Conservation (phyloP, 2,329 filamentous ascomycete genomes). For the Xylaria sp. region DNA sequence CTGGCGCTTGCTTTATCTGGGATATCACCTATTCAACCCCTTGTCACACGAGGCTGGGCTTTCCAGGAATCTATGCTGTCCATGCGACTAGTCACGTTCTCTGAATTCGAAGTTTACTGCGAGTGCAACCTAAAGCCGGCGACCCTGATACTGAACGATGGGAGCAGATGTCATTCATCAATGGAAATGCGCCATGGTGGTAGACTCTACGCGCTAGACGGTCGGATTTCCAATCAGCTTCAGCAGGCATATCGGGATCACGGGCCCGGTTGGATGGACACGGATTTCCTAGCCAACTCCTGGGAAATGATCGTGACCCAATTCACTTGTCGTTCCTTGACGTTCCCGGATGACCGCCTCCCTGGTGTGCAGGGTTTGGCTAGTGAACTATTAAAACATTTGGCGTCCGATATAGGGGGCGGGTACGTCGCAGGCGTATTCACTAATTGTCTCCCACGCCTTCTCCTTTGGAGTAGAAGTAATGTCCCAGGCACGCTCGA, state of each 20-base stretch:
- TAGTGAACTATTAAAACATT: neutral
- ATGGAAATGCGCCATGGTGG: neutral
- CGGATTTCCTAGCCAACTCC: neutral
- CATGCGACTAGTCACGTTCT: neutral
- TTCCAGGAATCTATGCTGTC: neutral
- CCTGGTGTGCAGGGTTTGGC: neutral
- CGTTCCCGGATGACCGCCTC: neutral
- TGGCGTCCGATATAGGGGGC: neutral
- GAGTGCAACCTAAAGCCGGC: neutral
- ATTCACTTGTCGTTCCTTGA: neutral
- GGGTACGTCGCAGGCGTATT: neutral
- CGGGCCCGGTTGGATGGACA: neutral
- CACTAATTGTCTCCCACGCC: neutral
- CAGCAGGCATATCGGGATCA: neutral
- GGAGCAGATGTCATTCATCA: neutral
- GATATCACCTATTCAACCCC: neutral
- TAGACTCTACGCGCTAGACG: neutral
- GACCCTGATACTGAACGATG: neutral
- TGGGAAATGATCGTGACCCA: neutral
- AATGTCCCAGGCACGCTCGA: neutral
- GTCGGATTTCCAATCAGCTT: neutral
- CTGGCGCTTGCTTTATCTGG: neutral
- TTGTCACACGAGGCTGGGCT: neutral
- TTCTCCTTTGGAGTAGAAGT: neutral
- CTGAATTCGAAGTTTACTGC: neutral